Conservation (phyloP, 2,329 filamentous ascomycete species). For the Didymosphaeria variabile region DNA sequence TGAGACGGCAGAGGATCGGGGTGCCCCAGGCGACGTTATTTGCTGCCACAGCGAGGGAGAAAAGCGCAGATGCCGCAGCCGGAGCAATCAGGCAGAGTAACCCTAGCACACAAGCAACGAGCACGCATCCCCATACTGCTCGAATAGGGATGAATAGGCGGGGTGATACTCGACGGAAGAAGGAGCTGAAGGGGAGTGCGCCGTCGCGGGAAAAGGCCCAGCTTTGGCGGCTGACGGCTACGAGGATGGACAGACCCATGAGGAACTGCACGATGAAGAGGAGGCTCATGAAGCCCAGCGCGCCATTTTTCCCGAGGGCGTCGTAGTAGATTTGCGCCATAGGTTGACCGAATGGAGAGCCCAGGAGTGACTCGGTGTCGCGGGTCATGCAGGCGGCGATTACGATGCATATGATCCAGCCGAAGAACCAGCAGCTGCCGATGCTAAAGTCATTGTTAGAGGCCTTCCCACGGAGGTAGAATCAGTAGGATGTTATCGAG, state of each 20-base stretch:
- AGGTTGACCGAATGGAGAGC: conserved; percentile 65
- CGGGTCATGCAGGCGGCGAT: conserved; percentile 66
- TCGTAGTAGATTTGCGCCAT: conserved; percentile 70
- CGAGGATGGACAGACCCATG: conserved; percentile 67
- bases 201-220: conserved; percentile 72
- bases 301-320: conserved; percentile 66
- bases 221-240: conserved; percentile 67
- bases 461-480: background rate
- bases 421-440: conserved; percentile 62
- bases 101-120: conserved; percentile 62
- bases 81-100: conserved; percentile 66
- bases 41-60: conserved; percentile 67
- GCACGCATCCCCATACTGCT: conserved; percentile 63
- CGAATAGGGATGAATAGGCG: conserved; percentile 67
- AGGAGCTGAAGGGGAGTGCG: conserved; percentile 67
- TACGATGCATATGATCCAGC: conserved; percentile 66
- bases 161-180: conserved; percentile 65
- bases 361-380: conserved; percentile 60
- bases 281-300: conserved; percentile 66
- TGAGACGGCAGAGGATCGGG: conserved; percentile 66
- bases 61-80: conserved; percentile 67
- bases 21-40: conserved; percentile 69
- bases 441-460: conserved; percentile 11
- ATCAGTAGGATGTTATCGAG: background rate
- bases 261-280: conserved; percentile 70